phyloP scores from a whole-genome alignment of 2,329 filamentous ascomycete species.

The Trichoderma sp. region DNA sequence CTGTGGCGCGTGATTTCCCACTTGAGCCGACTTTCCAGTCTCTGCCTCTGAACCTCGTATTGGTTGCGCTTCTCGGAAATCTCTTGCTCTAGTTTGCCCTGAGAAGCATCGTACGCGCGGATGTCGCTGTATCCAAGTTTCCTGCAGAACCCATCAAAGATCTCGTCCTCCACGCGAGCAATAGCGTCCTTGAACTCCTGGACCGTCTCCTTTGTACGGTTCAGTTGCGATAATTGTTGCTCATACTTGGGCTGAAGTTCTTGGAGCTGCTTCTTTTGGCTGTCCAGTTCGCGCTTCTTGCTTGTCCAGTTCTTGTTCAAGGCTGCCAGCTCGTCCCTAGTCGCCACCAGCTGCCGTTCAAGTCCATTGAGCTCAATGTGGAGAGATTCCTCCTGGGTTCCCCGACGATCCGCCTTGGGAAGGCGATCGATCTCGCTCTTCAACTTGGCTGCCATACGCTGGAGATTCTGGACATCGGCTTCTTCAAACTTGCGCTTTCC shows the following conservation, averaged over 20 bases:
- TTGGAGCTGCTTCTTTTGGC: constrained; percentile 70
- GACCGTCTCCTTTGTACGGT: constrained; percentile 54
- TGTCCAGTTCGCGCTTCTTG: constrained; percentile 79
- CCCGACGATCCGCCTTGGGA: constrained; percentile 74
- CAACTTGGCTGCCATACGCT: constrained; percentile 72
- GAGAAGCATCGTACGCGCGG: constrained; percentile 88
- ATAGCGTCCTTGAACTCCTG: constrained; percentile 63
- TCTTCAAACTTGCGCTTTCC: constrained; percentile 86
- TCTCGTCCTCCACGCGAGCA: constrained; percentile 79
- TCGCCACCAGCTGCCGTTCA: constrained; percentile 71
- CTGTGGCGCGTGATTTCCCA: constrained; percentile 57
- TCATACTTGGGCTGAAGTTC: constrained; percentile 78
- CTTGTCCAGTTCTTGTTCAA: constrained; percentile 81
- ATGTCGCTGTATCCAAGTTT: constrained; percentile 86
- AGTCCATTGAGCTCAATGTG: constrained; percentile 78
- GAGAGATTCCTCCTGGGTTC: constrained; percentile 76
- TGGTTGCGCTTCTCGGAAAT: constrained; percentile 82
- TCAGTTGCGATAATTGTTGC: constrained; percentile 69
- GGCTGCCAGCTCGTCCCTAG: constrained; percentile 73
- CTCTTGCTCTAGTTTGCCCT: constrained; percentile 90
- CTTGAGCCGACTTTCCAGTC: constrained; percentile 62
- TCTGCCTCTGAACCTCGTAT: constrained; percentile 81
- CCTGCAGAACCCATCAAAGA: constrained; percentile 84
- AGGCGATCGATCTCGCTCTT: constrained; percentile 77
- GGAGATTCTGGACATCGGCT: constrained; percentile 82